These are phyloP conservation scores for Alternaria burnsii DNA, from an alignment of 2,329 filamentous ascomycete genomes.

Conservation along the genomic window DNA sequence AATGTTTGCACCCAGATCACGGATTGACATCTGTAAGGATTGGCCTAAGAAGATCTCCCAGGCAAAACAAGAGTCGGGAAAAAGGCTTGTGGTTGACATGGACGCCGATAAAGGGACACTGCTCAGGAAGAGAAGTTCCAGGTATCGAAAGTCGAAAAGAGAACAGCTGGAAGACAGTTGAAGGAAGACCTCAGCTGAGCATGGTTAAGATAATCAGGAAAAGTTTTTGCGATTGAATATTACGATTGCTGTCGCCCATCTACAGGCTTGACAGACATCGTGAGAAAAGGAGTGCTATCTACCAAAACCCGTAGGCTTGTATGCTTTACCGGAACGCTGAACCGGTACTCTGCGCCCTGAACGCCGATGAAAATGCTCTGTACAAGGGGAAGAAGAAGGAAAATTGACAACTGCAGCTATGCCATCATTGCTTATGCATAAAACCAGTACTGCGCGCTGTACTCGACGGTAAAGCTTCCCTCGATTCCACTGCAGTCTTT, in stretches of 20 bases:
- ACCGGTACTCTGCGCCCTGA: slow-evolving; percentile 20
- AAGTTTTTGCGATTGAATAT: slow-evolving; percentile 27
- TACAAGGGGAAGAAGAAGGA: slow-evolving; percentile 22
- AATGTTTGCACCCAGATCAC: slow-evolving; percentile 81
- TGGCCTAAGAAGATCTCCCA: slow-evolving; percentile 79
- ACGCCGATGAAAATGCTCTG: slow-evolving; percentile 47
- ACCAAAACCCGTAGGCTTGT: slow-evolving; percentile 22
- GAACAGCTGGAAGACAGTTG: slow-evolving; percentile 30
- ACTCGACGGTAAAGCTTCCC: slow-evolving; percentile 75
- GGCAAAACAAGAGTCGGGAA: slow-evolving; percentile 23
- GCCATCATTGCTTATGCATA: slow-evolving; percentile 40
- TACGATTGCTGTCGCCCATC: slow-evolving; percentile 27
- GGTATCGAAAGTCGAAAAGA: slow-evolving; percentile 38
- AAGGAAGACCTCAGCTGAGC: slow-evolving; percentile 1
- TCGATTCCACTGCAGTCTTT: slow-evolving; percentile 73
- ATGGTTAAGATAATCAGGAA: background rate
- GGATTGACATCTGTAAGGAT: slow-evolving; percentile 87
- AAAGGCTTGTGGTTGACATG: slow-evolving; percentile 16
- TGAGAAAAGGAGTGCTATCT: slow-evolving; percentile 32
- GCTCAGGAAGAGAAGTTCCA: slow-evolving; percentile 39
- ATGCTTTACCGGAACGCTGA: slow-evolving; percentile 20
- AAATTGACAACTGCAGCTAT: slow-evolving; percentile 1
- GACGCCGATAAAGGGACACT: slow-evolving; percentile 13
- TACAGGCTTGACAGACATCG: slow-evolving; percentile 28
- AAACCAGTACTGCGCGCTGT: slow-evolving; percentile 82